Base-by-base conservation (phyloP, 2,329 filamentous ascomycete genomes). In the Pseudogymnoascus sp. region DNA sequence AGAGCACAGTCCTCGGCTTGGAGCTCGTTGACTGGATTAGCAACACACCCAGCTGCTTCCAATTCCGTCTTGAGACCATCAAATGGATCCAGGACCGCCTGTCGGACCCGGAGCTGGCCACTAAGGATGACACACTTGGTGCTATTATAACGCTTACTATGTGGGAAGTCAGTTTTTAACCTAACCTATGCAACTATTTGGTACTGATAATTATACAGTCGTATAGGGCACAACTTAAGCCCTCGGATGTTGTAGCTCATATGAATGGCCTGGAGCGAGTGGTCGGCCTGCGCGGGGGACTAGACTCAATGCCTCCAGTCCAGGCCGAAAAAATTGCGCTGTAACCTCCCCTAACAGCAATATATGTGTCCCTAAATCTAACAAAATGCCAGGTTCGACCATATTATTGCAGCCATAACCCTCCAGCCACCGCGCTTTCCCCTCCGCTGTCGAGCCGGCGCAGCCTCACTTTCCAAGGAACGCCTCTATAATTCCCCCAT, bases 141-240 rank as follows among this genome's bases (percentile, higher is more conserved):
- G 64, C 64, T 8, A 64, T 66, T 44, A 66, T 66, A 63, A 66
- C 65, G 28, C 65, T 66, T 59, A 63, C 62, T 14, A 65, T 65
- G 65, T 66, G 65, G 65, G 65, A 64, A 38, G 65, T 66, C 63
- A 63, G 64, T 64, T 37, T 25, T 42, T 60, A 35, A 21, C 47
- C 33, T 62, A 44, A 63, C 40, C 47, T 11, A 31, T 44, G 31
- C 38, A 18, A 59, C 61, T 31, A 14, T 59, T 50, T 50, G 21
- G 35, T 16, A 42, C 31, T 62, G 28, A 53, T 53, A 5, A n/a
- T 18, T 53, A 53, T 18, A 53, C 28, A 66, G 65, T 64, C 65
- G 23, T 31, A 53, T 53, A 53, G 47, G n/a, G 64, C 64, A 5
- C 65, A 64, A 25, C 59, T 56, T 23, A 60, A 66, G 25, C 50